Conservation (phyloP, 1,284 basidiomycete genomes). For the Golubevia sp. region DNA sequence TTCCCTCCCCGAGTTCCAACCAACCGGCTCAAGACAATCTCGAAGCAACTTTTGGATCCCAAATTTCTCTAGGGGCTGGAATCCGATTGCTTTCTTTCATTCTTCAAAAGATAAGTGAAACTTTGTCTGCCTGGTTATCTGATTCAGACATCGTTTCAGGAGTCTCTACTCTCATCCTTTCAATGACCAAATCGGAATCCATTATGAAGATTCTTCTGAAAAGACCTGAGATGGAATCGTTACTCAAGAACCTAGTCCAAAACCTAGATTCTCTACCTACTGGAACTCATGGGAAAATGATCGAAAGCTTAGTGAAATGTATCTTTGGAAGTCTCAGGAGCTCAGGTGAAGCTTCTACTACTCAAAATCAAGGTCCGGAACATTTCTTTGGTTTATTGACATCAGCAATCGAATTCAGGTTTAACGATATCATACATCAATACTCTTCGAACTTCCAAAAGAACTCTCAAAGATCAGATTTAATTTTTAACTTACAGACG, state of each 20-base stretch:
- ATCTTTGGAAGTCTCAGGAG: constrained; percentile 24
- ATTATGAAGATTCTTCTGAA: constrained; percentile 40
- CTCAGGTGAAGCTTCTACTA: constrained; percentile 27
- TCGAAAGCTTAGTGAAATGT: constrained; percentile 42
- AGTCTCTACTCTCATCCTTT: constrained; percentile 34
- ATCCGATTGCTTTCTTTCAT: constrained; percentile 35
- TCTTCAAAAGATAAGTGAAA: constrained; percentile 32
- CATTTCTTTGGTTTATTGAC: constrained; percentile 28
- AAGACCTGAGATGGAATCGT: constrained; percentile 29
- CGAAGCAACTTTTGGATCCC: constrained; percentile 23
- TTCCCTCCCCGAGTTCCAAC: constrained; percentile 21
- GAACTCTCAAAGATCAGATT: constrained; percentile 28
- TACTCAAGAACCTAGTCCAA: constrained; percentile 28
- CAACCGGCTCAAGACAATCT: constrained; percentile 23
- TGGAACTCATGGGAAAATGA: constrained; percentile 37
- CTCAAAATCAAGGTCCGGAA: neutral
- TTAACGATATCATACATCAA: constrained; percentile 25
- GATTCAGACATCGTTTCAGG: constrained; percentile 47
- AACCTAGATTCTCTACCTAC: constrained; percentile 35
- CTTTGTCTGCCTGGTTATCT: constrained; percentile 40
- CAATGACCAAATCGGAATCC: constrained; percentile 33
- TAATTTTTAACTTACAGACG: constrained; percentile 30
- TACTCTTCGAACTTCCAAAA: constrained; percentile 19
- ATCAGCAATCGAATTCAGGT: constrained; percentile 28
- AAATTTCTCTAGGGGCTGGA: too few species aligned